phyloP scores from a whole-genome alignment of 352 stramenopile genomes.

The Phytopythium sindhum region DNA sequence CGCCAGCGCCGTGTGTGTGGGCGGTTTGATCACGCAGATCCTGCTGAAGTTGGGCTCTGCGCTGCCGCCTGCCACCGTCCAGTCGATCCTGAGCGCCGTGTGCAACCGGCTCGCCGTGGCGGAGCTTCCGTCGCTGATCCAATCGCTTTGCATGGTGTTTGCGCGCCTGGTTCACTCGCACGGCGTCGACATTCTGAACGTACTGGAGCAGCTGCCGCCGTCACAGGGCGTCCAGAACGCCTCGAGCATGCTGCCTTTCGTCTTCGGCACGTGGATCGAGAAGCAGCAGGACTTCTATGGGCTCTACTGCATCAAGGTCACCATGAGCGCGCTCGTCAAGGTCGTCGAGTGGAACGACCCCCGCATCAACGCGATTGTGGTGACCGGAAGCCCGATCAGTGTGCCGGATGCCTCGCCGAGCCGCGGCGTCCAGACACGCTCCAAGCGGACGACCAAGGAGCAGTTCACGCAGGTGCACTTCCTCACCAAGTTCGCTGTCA shows the following conservation, averaged over 20 bases:
- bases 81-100: conserved; percentile 74
- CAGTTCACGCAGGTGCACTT: conserved; percentile 70
- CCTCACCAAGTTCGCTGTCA: conserved; percentile 70
- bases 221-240: conserved; percentile 21
- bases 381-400: conserved; percentile 50
- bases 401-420: conserved; percentile 7
- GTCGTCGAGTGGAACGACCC: conserved; percentile 73
- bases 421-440: conserved; percentile 51
- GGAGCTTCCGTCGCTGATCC: conserved; percentile 67
- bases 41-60: conserved; percentile 61
- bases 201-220: conserved; percentile 64
- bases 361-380: conserved; percentile 59
- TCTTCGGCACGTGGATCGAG: conserved; percentile 80
- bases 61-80: conserved; percentile 58
- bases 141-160: conserved; percentile 83
- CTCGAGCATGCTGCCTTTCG: conserved; percentile 71
- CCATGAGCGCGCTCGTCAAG: conserved; percentile 69
- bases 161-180: conserved; percentile 75
- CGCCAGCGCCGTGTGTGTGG: conserved; percentile 66
- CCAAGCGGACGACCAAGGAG: conserved; percentile 41
- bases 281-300: conserved; percentile 84
- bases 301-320: conserved; percentile 83
- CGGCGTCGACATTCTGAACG: conserved; percentile 58
- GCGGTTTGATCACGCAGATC: conserved; percentile 79
- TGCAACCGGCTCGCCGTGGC: conserved; percentile 60